phyloP scores from a whole-genome alignment of 805 yeast genomes.

The Teunomyces gatunensis region DNA sequence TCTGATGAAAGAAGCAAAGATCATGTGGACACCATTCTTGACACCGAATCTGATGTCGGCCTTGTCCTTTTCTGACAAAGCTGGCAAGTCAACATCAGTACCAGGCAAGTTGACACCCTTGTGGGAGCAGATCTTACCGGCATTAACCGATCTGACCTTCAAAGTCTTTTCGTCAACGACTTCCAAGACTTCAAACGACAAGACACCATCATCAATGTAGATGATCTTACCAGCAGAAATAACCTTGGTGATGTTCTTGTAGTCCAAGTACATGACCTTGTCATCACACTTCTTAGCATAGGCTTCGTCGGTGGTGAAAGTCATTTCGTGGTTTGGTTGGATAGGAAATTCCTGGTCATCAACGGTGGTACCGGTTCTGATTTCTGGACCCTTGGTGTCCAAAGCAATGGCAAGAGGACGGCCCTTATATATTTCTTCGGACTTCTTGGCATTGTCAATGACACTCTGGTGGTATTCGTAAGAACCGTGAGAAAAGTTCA shows the following conservation, averaged over 20 bases:
- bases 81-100: constrained; percentile 98
- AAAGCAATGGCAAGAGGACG: constrained; percentile 98
- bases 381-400: constrained; percentile 99
- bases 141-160: constrained; percentile 85
- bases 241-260: constrained; percentile 94
- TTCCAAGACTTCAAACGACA: constrained; percentile 89
- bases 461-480: constrained; percentile 97
- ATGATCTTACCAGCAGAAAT: constrained; percentile 84
- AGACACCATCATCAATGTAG: constrained; percentile 96
- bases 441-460: constrained; percentile 92
- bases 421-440: constrained; percentile 86
- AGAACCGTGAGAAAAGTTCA: constrained; percentile 99
- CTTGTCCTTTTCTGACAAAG: constrained; percentile 94
- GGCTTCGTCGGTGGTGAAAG: constrained; percentile 84
- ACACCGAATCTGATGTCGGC: constrained; percentile 93
- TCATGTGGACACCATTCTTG: constrained; percentile 95
- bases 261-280: constrained; percentile 85
- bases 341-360: constrained; percentile 81
- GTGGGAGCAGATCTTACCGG: constrained; percentile 94
- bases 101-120: constrained; percentile 99
- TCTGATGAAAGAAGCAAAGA: constrained; percentile 98
- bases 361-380: constrained; percentile 94
- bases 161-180: constrained; percentile 76
- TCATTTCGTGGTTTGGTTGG: constrained; percentile 83
- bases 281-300: constrained; percentile 73